Evolutionary conservation across 2,329 filamentous ascomycete genomes (phyloP).

Genomic region (Hymenotorrendiella dingleyae): DNA sequence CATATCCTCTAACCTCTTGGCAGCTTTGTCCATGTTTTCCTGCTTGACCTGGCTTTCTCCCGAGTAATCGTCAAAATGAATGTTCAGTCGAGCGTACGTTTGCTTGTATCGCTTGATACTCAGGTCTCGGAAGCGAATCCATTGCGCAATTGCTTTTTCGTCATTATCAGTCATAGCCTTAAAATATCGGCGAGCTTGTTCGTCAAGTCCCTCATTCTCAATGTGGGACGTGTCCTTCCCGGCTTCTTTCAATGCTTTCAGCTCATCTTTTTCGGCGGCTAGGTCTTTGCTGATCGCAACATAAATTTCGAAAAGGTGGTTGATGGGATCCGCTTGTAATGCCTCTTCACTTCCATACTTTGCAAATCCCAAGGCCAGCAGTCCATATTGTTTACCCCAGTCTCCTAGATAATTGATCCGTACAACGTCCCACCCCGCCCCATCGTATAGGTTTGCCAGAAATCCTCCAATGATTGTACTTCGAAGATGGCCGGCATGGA

Average conservation of each 20-base stretch:
- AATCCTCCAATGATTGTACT: slow-evolving; percentile 74
- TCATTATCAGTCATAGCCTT: slow-evolving; percentile 67
- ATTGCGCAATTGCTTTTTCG: slow-evolving; percentile 51
- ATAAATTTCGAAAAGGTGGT: slow-evolving; percentile 77
- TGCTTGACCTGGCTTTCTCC: slow-evolving; percentile 69
- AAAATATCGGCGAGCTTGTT: slow-evolving; percentile 69
- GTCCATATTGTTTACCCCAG: slow-evolving; percentile 68
- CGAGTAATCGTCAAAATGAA: slow-evolving; percentile 64
- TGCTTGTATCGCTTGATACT: slow-evolving; percentile 62
- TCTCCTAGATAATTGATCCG: slow-evolving; percentile 73
- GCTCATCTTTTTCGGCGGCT: slow-evolving; percentile 57
- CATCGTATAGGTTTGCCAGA: slow-evolving; percentile 62
- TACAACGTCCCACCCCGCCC: slow-evolving; percentile 63
- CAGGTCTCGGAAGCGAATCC: slow-evolving; percentile 60
- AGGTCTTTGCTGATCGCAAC: slow-evolving; percentile 65
- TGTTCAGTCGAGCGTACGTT: slow-evolving; percentile 65
- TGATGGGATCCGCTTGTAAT: slow-evolving; percentile 67
- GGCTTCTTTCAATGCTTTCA: slow-evolving; percentile 40
- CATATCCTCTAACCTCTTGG: slow-evolving; percentile 56
- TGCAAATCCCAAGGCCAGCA: slow-evolving; percentile 68
- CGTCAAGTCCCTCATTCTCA: slow-evolving; percentile 56
- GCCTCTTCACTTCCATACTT: slow-evolving; percentile 69
- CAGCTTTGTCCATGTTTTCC: slow-evolving; percentile 59
- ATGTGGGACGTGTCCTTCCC: slow-evolving; percentile 40
- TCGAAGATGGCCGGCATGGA: slow-evolving; percentile 68